Conservation (phyloP, 345 rosid genomes). For the Eucalyptus coolabah region DNA sequence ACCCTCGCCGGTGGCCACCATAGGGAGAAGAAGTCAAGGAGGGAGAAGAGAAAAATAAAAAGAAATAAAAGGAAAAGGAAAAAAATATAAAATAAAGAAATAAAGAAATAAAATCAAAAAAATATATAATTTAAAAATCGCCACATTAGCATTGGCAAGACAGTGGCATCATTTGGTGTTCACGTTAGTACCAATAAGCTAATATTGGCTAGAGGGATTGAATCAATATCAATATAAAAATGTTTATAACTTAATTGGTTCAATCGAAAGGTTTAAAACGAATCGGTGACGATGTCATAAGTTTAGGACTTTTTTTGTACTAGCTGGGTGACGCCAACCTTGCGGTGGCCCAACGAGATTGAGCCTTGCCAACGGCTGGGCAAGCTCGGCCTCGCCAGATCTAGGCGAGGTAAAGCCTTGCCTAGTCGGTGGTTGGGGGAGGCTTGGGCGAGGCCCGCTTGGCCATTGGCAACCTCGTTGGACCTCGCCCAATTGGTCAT, state of each 20-base stretch:
- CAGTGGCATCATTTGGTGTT: accelerated
- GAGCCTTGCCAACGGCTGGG: accelerated
- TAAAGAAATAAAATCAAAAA: accelerated
- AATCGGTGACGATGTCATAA: accelerated
- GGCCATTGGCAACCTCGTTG: too few relatives aligned
- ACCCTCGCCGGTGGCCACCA: accelerated
- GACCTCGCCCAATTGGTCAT: accelerated
- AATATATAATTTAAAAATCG: too few relatives aligned
- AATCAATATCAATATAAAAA: too few relatives aligned
- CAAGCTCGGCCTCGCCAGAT: too few relatives aligned
- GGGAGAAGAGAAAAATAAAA: not conserved
- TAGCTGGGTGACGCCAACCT: accelerated
- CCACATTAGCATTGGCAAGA: accelerated
- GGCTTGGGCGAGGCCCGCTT: accelerated
- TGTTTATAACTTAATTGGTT: too few relatives aligned
- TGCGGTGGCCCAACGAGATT: too few relatives aligned
- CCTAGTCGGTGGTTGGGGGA: accelerated
- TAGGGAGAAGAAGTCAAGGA: not conserved
- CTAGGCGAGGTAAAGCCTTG: too few relatives aligned
- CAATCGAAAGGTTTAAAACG: too few relatives aligned
- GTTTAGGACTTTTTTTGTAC: too few relatives aligned
- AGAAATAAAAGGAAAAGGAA: too few relatives aligned
- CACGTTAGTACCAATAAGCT: too few relatives aligned
- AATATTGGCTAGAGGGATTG: too few relatives aligned
- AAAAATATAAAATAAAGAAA: accelerated